A percentile compares a stretch with the other conserved stretches of the same genome.
Conservation (phyloP, 1,139 yeast genomes). For the Pichia sp. region DNA sequence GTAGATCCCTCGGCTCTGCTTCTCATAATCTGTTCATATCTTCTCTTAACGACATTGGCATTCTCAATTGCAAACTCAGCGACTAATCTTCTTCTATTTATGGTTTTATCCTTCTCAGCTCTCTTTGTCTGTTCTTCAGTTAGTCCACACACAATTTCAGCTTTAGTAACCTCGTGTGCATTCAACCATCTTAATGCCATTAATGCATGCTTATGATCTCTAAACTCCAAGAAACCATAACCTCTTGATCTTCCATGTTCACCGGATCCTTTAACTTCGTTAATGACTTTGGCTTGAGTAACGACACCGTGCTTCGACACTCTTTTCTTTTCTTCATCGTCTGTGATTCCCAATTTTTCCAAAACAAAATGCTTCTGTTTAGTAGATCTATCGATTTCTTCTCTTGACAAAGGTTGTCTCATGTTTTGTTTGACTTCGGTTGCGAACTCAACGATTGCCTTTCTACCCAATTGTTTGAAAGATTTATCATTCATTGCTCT, state of each 20-base stretch:
- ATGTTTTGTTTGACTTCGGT: conserved; percentile 70
- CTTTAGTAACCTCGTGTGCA: conserved; percentile 76
- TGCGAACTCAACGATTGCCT: conserved; percentile 95
- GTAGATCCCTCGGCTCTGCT: conserved; percentile 26
- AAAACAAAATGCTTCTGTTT: conserved; percentile 45
- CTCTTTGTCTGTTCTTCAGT: conserved; percentile 62
- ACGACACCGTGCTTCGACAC: conserved; percentile 84
- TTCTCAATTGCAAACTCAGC: conserved; percentile 96
- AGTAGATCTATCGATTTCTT: conserved; percentile 77
- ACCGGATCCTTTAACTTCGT: conserved; percentile 87
- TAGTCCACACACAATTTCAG: conserved; percentile 69
- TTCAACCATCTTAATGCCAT: conserved; percentile 98
- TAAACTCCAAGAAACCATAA: conserved; percentile 89
- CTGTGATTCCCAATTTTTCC: conserved; percentile 37
- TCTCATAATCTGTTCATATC: conserved; percentile 60
- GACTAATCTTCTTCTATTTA: conserved; percentile 69
- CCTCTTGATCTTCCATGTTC: conserved; percentile 92
- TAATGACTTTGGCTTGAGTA: conserved; percentile 86
- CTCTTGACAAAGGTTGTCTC: conserved; percentile 86
- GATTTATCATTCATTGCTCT: conserved; percentile 87
- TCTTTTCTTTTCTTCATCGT: conserved; percentile 48
- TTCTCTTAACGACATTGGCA: conserved; percentile 86
- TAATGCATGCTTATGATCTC: conserved; percentile 88
- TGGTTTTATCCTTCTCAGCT: conserved; percentile 46
- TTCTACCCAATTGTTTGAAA: conserved; percentile 86